phyloP scores from a whole-genome alignment of 495 filamentous ascomycete genomes.

The Glutinoglossum americanum region DNA sequence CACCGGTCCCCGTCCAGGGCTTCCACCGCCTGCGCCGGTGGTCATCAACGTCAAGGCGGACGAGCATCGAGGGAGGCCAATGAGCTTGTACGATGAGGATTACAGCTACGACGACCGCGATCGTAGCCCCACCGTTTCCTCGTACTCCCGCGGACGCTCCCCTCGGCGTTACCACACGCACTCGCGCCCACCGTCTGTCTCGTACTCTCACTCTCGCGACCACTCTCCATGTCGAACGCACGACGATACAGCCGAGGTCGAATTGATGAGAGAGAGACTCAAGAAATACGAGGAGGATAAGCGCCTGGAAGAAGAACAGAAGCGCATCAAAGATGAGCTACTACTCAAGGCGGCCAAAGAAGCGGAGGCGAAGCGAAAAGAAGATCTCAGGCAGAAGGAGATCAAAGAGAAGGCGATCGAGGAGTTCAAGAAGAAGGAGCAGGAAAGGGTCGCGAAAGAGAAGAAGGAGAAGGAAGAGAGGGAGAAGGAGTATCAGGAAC shows the following conservation, averaged over 20 bases:
- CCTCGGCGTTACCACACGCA: not conserved
- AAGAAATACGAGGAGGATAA: slow-evolving; percentile 33
- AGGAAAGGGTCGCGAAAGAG: slow-evolving; percentile 21
- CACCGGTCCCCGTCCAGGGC: not conserved
- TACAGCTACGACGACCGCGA: not conserved
- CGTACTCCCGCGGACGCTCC: not conserved
- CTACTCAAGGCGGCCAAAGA: slow-evolving; percentile 10
- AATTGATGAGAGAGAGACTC: slow-evolving; percentile 19
- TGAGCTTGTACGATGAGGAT: slow-evolving; percentile 1
- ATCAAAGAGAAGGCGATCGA: slow-evolving; percentile 35
- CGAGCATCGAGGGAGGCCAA: slow-evolving; percentile 2
- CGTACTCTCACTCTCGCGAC: slow-evolving; percentile 4
- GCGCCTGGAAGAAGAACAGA: slow-evolving; percentile 30
- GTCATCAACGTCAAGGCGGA: slow-evolving; percentile 5
- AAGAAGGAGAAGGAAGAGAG: slow-evolving; percentile 9
- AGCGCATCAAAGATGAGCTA: slow-evolving; percentile 9
- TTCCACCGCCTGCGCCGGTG: slow-evolving; percentile 1
- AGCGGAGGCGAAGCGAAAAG: slow-evolving; percentile 24
- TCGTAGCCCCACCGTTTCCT: not conserved
- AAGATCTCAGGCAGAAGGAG: slow-evolving; percentile 21
- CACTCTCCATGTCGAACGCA: not conserved
- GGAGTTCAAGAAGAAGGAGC: slow-evolving; percentile 31
- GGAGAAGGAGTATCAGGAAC: slow-evolving; percentile 7
- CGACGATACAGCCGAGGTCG: slow-evolving; percentile 18
- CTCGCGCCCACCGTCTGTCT: not conserved